These are phyloP conservation scores for Sisymbrium irio DNA, from an alignment of 345 rosid species.

Conservation along the genomic window DNA sequence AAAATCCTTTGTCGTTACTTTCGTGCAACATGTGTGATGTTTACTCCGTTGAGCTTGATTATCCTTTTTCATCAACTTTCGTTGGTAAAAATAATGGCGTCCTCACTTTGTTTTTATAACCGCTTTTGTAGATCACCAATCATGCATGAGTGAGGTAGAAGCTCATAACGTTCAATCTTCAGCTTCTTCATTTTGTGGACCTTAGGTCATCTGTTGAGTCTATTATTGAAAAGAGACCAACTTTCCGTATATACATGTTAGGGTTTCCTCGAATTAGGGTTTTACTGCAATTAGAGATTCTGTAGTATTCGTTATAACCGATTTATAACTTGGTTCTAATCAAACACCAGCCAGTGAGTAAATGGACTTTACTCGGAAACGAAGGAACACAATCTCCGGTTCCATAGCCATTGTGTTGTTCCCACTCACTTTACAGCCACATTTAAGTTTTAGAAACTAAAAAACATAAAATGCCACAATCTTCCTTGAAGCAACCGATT, in stretches of 20 bases:
- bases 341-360: not conserved
- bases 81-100: not conserved
- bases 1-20: conserved; percentile 22
- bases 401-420: not conserved
- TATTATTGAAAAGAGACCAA: too few species aligned
- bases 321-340: too few species aligned
- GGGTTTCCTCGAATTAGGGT: too few species aligned
- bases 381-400: conserved; percentile 4
- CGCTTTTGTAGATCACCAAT: conserved; percentile 60
- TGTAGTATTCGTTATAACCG: too few species aligned
- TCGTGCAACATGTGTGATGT: conserved; percentile 64
- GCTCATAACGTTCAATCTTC: conserved; percentile 40
- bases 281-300: too few species aligned
- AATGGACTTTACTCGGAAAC: conserved; percentile 7
- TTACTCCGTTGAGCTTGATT: conserved; percentile 19
- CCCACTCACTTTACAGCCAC: conserved; percentile 20
- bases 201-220: too few species aligned
- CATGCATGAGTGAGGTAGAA: conserved; percentile 56
- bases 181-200: conserved; percentile 60
- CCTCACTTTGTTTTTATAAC: conserved; percentile 18
- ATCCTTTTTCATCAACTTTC: not conserved
- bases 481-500: not conserved
- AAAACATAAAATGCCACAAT: not conserved
- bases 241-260: too few species aligned
- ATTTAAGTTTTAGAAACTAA: not conserved